These are phyloP conservation scores for Botryococcus braunii DNA, from an alignment of 163 green algal species.

Conservation along the genomic window DNA sequence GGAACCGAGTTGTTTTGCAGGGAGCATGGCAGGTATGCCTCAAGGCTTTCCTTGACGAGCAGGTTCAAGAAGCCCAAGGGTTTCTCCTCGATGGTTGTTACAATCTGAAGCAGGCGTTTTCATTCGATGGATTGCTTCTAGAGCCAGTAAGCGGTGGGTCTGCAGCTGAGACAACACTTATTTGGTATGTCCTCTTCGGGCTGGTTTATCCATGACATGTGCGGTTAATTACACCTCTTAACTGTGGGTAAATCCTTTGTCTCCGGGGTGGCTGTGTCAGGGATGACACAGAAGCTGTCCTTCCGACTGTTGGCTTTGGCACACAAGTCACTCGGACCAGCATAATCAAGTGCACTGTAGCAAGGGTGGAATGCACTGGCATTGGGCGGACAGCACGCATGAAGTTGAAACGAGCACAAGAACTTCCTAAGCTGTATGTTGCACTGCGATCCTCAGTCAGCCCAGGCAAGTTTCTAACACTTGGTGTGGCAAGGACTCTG, in stretches of 20 bases:
- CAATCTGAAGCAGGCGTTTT: slow-evolving; percentile 40
- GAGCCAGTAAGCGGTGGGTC: slow-evolving; percentile 7
- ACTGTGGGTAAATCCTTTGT: too few relatives aligned
- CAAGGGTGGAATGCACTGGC: background rate
- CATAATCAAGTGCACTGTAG: background rate
- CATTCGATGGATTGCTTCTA: slow-evolving; percentile 34
- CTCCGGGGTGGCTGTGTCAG: too few relatives aligned
- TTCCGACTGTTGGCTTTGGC: slow-evolving; percentile 11
- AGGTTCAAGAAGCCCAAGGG: slow-evolving; percentile 20
- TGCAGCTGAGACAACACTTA: slow-evolving; percentile 6
- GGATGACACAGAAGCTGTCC: slow-evolving; percentile 19
- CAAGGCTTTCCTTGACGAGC: slow-evolving; percentile 18
- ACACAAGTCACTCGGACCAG: background rate
- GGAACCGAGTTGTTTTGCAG: too few relatives aligned
- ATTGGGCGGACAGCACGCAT: too few relatives aligned
- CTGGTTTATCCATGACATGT: too few relatives aligned
- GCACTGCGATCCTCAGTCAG: too few relatives aligned
- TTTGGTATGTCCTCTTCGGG: slow-evolving; percentile 17
- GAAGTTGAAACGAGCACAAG: too few relatives aligned
- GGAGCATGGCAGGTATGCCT: slow-evolving; percentile 39
- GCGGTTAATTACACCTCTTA: too few relatives aligned
- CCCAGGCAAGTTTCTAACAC: too few relatives aligned
- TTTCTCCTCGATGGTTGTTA: slow-evolving; percentile 52
- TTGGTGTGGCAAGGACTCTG: too few relatives aligned
- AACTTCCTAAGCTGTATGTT: too few relatives aligned